Conservation (phyloP, 1,284 basidiomycete species). For the Ganoderma resinaceum region DNA sequence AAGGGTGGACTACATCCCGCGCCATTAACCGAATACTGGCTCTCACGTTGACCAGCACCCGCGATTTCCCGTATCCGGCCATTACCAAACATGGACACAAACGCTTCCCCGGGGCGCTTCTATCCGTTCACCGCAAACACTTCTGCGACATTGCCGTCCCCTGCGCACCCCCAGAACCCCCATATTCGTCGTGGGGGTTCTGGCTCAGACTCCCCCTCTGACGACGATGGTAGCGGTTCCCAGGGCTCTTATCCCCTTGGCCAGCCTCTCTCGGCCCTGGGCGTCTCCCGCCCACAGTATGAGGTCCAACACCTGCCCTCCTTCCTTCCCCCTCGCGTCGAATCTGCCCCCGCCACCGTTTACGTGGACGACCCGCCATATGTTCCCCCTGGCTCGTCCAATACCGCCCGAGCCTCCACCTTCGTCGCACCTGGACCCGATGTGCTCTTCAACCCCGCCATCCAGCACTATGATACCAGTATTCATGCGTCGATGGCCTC, state of each 20-base stretch:
- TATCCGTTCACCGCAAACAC: constrained; percentile 29
- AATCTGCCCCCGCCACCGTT: constrained; percentile 29
- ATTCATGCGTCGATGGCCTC: constrained; percentile 23
- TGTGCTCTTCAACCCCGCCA: constrained; percentile 15
- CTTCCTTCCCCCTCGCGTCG: constrained; percentile 22
- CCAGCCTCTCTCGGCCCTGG: constrained; percentile 22
- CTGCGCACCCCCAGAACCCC: constrained; percentile 23
- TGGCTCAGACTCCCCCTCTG: constrained; percentile 31
- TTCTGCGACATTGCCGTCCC: constrained; percentile 28
- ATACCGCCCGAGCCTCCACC: constrained; percentile 14
- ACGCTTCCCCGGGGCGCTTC: constrained; percentile 35
- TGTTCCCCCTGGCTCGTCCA: constrained; percentile 24
- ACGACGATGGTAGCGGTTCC: constrained; percentile 27
- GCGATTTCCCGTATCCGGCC: constrained; percentile 34
- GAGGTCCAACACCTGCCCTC: constrained; percentile 24
- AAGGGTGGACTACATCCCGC: constrained; percentile 17
- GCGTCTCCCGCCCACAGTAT: constrained; percentile 23
- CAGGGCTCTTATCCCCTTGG: constrained; percentile 23
- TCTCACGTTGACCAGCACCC: constrained; percentile 35
- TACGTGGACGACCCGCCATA: constrained; percentile 35
- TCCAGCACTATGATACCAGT: constrained; percentile 16
- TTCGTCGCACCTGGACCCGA: constrained; percentile 24
- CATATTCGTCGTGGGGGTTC: constrained; percentile 26
- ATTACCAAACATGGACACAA: constrained; percentile 37
- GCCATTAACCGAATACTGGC: constrained; percentile 16